phyloP scores from a whole-genome alignment of 345 rosid species.

The Pistacia atlantica region DNA sequence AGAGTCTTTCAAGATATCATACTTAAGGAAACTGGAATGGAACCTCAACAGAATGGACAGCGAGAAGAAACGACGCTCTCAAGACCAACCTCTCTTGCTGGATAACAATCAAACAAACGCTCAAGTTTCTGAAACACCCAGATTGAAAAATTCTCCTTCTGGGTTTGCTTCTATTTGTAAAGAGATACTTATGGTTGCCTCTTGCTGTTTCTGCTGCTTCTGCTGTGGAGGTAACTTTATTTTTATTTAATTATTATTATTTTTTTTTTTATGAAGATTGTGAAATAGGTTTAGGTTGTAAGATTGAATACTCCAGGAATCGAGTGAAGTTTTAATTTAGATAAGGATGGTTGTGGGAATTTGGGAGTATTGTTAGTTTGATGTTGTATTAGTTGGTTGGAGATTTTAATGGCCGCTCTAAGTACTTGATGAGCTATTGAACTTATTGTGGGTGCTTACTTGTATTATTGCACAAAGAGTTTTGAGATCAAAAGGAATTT shows the following conservation, averaged over 20 bases:
- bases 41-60: constrained; percentile 54
- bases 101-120: constrained; percentile 10
- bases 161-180: constrained; percentile 23
- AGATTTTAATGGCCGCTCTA: neutral
- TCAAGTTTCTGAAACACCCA: constrained; percentile 10
- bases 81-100: constrained; percentile 39
- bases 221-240: constrained; percentile 52
- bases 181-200: constrained; percentile 39
- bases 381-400: neutral
- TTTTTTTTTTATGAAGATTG: too few species aligned
- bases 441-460: neutral
- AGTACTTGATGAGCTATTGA: neutral
- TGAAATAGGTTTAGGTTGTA: too few species aligned
- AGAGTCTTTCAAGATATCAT: constrained; percentile 59
- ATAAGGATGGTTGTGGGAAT: neutral
- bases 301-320: too few species aligned
- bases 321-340: too few species aligned
- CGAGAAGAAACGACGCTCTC: constrained; percentile 31
- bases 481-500: too few species aligned
- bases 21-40: constrained; percentile 54
- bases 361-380: neutral
- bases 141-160: neutral
- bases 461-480: neutral
- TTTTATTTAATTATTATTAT: neutral
- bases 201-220: constrained; percentile 62